Base-by-base conservation (phyloP, 805 yeast genomes). In the Maudiozyma barnettii region DNA sequence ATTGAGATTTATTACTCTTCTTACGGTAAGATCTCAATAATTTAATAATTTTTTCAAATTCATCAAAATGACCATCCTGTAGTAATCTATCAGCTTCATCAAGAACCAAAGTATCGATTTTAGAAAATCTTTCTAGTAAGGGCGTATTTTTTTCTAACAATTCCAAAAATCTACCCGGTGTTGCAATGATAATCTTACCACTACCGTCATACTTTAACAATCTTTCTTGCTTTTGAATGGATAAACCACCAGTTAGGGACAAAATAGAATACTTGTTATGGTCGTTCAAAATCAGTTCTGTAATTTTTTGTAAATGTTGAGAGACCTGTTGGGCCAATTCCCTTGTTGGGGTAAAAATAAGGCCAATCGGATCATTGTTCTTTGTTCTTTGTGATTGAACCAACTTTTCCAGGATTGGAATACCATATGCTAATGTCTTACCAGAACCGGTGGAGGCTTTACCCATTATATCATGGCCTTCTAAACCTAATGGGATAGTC, bases 401-500 rank as follows among this genome's bases (percentile, higher is more conserved):
- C 49, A 77, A 75, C 49, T 73, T 77, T 59, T 91, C 96, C 50
- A 93, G 64, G 26, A 95, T 82, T 9, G 99, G 97, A 23, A 93
- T 78, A 41, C 96, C 96, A 64, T 87, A 93, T 0, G 99, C 99
- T 49, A 90, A 70, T 0, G 99, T 93, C 63, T 93, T 93, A 73
- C 99, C 99, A 1, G 96, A 86, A 63, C 99, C 99, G 1, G 99
- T 93, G 10, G 93, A 83, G 14, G 99, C 99, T 61, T 91, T 93
- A 47, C 99, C 99, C 54, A 93, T 81, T 4, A 93, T 77, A 66
- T 93, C 98, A 33, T 72, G 74, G 5, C 90, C 95, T 26, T 72
- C 70, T 13, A 87, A 49, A 2, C 91, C 87, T 23, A 73, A 57
- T 2, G 98, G 96, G 46, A 93, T 81, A 9, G 91, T 72, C 48